phyloP scores from a whole-genome alignment of 2,329 filamentous ascomycete genomes.

The Botrytis fabae region DNA sequence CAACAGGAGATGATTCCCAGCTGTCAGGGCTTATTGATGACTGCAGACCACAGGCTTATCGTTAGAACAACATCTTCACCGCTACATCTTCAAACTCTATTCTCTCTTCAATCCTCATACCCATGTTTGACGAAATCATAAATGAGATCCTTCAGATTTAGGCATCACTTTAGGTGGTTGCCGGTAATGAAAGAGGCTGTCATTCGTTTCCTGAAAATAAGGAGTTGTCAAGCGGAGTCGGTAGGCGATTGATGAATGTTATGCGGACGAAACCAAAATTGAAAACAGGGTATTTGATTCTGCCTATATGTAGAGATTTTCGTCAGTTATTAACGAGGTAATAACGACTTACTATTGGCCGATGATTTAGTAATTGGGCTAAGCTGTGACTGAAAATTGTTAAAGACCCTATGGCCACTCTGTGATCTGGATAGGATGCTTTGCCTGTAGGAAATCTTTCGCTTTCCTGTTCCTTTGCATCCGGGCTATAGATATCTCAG shows the following conservation, averaged over 20 bases:
- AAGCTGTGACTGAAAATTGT: background rate
- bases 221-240: background rate
- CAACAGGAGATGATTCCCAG: background rate
- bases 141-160: background rate
- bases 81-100: background rate
- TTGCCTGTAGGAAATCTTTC: background rate
- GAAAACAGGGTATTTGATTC: background rate
- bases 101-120: background rate
- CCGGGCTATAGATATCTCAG: background rate
- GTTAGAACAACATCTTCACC: background rate
- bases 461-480: background rate
- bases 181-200: background rate
- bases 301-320: background rate
- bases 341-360: background rate
- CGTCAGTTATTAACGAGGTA: background rate
- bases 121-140: background rate
- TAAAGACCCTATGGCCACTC: background rate
- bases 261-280: background rate
- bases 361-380: background rate
- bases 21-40: slow-evolving; percentile 4
- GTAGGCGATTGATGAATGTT: background rate
- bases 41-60: slow-evolving; percentile 8
- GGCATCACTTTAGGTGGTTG: background rate
- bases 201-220: background rate
- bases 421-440: background rate